Evolutionary conservation across 2,329 filamentous ascomycete species (phyloP), one percentile per base, ranked within the genome.

Genomic region (Calonectria henricotiae): DNA sequence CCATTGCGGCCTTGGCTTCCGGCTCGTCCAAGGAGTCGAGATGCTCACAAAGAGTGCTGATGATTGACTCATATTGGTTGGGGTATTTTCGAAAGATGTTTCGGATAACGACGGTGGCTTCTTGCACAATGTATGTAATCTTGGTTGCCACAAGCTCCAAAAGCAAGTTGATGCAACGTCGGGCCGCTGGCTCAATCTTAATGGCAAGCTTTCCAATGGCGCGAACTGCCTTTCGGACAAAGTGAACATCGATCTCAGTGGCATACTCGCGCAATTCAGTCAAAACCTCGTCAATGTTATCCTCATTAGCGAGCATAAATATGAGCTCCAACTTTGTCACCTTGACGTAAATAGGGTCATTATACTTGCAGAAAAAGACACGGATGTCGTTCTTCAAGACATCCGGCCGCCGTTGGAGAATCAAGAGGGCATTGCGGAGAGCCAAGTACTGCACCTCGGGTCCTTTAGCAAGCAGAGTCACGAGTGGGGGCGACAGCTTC

Each of bases 291-390:
- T 94, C 92, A 76, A 99, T 99, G 81, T 99, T 99, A 78, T 92
- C 93, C 83, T 98, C 95, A 39, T 91, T 98, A 8, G 96, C 96
- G 70, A 99, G 89, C 96, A 98, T 99, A 83, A 99, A 99, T 75
- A 99, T 98, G 76, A 99, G 89, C 83, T 99, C 96, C 61, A 99
- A 88, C 84, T 99, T 99, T 17, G 96, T 99, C 62, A 99, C 96
- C 83, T 99, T 99, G 84, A 99, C 96, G 81, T 98, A 99, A 74
- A 99, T 99, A 0, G 96, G 96, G 80, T 99, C 96, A 82, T 99
- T 99, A 84, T 99, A 99, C 87, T 99, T 99, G 90, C 96, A 99
- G 84, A 99, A 99, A 85, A 99, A 99, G 37, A 99, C 96, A 55
- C 96, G 91, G 72, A 99, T 98, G 82, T 99, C 96, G 82, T 98